Evolutionary conservation across 2,329 filamentous ascomycete genomes (phyloP).

Genomic region (Apiospora aurea): DNA sequence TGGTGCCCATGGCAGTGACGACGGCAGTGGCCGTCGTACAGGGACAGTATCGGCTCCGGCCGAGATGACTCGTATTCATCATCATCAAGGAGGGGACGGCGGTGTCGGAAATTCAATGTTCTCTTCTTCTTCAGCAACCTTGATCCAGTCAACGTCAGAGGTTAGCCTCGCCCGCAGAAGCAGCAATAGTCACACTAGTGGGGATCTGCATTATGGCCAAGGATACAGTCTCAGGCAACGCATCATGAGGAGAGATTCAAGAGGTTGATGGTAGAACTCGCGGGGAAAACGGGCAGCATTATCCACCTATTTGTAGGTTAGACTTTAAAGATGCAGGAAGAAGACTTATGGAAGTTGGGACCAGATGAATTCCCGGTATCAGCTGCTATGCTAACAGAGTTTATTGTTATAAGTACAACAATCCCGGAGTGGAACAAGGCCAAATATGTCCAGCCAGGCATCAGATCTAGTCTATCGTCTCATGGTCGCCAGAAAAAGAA

Average conservation of each 20-base stretch:
- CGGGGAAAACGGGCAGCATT: neutral
- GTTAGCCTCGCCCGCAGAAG: neutral
- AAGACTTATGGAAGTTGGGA: neutral
- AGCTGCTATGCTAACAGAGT: neutral
- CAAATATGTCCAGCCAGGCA: neutral
- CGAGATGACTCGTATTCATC: neutral
- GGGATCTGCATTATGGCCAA: neutral
- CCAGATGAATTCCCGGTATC: neutral
- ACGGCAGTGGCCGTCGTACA: neutral
- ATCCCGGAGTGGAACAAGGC: neutral
- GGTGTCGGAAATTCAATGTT: neutral
- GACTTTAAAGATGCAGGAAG: neutral
- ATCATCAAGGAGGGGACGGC: too few relatives aligned
- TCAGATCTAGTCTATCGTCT: constrained; percentile 15
- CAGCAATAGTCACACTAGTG: neutral
- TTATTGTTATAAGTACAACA: constrained; percentile 16
- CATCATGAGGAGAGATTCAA: neutral
- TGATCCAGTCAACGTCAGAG: neutral
- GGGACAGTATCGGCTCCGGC: neutral
- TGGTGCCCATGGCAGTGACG: neutral
- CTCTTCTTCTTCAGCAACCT: neutral
- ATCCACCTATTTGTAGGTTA: neutral
- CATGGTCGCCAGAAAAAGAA: neutral
- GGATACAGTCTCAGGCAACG: constrained; percentile 1
- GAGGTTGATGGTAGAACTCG: neutral